Evolutionary conservation across 192 early-diverging fungal species (phyloP).

Genomic region (Entomortierella beljakovae): DNA sequence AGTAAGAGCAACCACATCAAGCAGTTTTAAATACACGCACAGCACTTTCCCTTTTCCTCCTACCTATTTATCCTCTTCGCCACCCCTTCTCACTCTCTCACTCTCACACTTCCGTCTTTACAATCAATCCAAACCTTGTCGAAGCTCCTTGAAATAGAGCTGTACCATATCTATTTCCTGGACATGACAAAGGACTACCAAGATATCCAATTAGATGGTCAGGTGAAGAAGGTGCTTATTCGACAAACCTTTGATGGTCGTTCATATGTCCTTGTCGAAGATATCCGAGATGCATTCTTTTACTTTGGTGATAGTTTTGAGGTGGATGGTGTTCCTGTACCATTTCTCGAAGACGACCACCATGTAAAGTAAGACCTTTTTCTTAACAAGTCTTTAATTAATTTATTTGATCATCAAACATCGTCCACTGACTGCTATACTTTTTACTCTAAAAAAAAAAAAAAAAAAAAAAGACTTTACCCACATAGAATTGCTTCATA

Average conservation of each 20-base stretch:
- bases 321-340: constrained; percentile 24
- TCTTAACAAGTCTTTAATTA: neutral
- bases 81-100: neutral
- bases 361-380: constrained; percentile 12
- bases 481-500: constrained; percentile 30
- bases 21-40: neutral
- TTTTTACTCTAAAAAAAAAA: too few species aligned
- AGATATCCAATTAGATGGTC: constrained; percentile 16
- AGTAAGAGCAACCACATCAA: neutral
- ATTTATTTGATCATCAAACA: too few species aligned
- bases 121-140: neutral
- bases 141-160: too few species aligned
- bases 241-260: constrained; percentile 6
- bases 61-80: neutral
- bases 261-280: constrained; percentile 28
- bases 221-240: constrained; percentile 23
- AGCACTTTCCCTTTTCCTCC: neutral
- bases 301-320: constrained; percentile 18
- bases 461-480: constrained; percentile 12
- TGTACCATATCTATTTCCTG: too few species aligned
- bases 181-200: constrained; percentile 16
- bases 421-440: neutral
- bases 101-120: neutral
- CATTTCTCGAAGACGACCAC: constrained; percentile 31
- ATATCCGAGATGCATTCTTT: constrained; percentile 30